Conservation (phyloP, 1,139 yeast genomes). For the Pichia sp. region DNA sequence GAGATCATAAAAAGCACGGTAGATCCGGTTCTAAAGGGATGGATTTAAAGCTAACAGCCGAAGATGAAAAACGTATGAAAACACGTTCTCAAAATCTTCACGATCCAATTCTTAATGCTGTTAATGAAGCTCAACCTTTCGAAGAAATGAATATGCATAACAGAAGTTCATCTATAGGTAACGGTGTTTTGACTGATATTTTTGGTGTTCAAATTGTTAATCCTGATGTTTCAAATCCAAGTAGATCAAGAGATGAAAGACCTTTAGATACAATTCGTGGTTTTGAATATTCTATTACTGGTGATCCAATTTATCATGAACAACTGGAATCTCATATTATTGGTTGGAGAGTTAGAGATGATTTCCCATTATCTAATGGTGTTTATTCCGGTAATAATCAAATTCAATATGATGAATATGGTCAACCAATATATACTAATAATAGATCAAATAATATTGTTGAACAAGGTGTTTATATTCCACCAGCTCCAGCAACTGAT, state of each 20-base stretch:
- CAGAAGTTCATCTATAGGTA: conserved; percentile 35
- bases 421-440: conserved; percentile 25
- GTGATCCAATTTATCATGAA: conserved; percentile 69
- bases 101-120: conserved; percentile 86
- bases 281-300: conserved; percentile 89
- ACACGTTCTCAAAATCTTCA: conserved; percentile 61
- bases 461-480: conserved; percentile 62
- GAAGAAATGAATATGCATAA: conserved; percentile 53
- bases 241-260: conserved; percentile 86
- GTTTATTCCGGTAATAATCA: conserved; percentile 25
- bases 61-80: conserved; percentile 47
- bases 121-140: conserved; percentile 92
- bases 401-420: conserved; percentile 28
- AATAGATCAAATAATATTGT: conserved; percentile 16
- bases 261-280: conserved; percentile 91
- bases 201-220: conserved; percentile 71
- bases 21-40: conserved; percentile 13
- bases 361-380: conserved; percentile 41
- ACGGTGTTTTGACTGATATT: conserved; percentile 57
- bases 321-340: conserved; percentile 70
- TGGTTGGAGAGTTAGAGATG: conserved; percentile 72
- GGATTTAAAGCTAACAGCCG: conserved; percentile 37
- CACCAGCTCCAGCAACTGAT: conserved; percentile 41
- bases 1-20: conserved; percentile 18
- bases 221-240: conserved; percentile 87